phyloP scores from a whole-genome alignment of 768 basidiomycete species.

The Coprinellus aureogranulatus region DNA sequence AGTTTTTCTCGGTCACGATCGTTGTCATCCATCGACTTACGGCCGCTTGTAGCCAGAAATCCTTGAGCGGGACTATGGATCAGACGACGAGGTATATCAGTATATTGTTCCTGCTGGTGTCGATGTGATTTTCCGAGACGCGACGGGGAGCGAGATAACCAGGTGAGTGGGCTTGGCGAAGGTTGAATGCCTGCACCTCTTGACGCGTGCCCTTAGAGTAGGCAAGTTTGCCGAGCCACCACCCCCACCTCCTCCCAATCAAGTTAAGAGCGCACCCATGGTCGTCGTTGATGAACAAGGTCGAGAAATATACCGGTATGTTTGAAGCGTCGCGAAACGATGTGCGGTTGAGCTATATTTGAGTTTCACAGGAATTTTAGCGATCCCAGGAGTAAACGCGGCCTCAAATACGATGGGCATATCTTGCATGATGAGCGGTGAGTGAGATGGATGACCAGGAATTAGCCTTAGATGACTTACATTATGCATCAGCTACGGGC shows the following conservation, averaged over 20 bases:
- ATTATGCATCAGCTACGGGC: background rate
- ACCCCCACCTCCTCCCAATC: conserved; percentile 3
- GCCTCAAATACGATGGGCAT: conserved; percentile 2
- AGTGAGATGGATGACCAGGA: too few relatives aligned
- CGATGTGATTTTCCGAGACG: conserved; percentile 67
- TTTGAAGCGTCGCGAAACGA: too few relatives aligned
- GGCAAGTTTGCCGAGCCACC: conserved; percentile 41
- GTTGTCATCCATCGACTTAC: too few relatives aligned
- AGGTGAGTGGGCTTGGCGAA: conserved; percentile 36
- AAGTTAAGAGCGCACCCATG: conserved; percentile 36
- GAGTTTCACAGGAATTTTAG: background rate
- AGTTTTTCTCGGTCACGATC: too few relatives aligned
- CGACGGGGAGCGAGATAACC: conserved; percentile 59
- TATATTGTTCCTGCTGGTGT: conserved; percentile 68
- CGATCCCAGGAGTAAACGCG: background rate
- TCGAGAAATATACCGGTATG: conserved; percentile 55
- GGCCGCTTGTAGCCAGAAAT: conserved; percentile 12
- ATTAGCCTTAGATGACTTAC: background rate
- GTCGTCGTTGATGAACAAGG: conserved; percentile 62
- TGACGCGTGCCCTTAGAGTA: conserved; percentile 36
- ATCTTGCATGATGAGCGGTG: background rate
- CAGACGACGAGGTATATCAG: conserved; percentile 36
- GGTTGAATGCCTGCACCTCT: background rate
- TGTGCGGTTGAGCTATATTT: too few relatives aligned
- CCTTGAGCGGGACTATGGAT: conserved; percentile 19